Percentiles rank a stretch among this genome's conserved stretches.
These are phyloP conservation scores for Lavandula angustifolia DNA, from an alignment of 257 asterid species.

Conservation along the genomic window DNA sequence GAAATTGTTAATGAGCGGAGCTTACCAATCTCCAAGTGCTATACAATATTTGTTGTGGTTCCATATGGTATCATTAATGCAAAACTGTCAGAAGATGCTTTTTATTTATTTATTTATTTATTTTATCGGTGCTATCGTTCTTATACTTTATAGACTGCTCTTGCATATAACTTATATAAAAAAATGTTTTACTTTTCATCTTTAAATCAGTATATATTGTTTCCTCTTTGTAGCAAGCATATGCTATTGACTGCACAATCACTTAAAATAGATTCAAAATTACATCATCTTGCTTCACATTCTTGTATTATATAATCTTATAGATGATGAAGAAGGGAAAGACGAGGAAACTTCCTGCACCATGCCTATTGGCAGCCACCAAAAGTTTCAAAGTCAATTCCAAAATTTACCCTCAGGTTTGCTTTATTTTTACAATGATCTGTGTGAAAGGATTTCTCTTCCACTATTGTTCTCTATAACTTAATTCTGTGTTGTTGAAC, in stretches of 20 bases:
- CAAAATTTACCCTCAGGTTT: constrained; percentile 65
- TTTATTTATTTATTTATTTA: too few relatives aligned
- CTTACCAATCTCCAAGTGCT: constrained; percentile 2
- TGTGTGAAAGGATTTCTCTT: background rate
- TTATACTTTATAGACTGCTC: constrained; percentile 21
- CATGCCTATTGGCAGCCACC: constrained; percentile 36
- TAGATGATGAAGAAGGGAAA: constrained; percentile 46
- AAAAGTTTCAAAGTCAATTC: constrained; percentile 46
- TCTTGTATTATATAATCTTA: constrained; percentile 29
- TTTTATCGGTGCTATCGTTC: too few relatives aligned
- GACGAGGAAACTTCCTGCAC: constrained; percentile 36
- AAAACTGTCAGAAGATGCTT: background rate
- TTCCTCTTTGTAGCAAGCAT: background rate
- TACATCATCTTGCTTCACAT: constrained; percentile 20
- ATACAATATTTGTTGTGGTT: background rate
- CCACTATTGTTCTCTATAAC: background rate
- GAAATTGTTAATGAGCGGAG: too few relatives aligned
- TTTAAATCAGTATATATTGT: too few relatives aligned
- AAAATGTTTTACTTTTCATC: too few relatives aligned
- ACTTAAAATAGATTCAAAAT: too few relatives aligned
- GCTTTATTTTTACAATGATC: constrained; percentile 24
- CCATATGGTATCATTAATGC: constrained; percentile 13
- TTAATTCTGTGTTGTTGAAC: background rate
- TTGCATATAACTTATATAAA: background rate
- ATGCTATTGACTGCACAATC: constrained; percentile 16